Percentiles rank a stretch among this genome's conserved stretches.
These are phyloP conservation scores for Zygnema circumcarinatum DNA, from an alignment of 139 green algal genomes.

Conservation along the genomic window DNA sequence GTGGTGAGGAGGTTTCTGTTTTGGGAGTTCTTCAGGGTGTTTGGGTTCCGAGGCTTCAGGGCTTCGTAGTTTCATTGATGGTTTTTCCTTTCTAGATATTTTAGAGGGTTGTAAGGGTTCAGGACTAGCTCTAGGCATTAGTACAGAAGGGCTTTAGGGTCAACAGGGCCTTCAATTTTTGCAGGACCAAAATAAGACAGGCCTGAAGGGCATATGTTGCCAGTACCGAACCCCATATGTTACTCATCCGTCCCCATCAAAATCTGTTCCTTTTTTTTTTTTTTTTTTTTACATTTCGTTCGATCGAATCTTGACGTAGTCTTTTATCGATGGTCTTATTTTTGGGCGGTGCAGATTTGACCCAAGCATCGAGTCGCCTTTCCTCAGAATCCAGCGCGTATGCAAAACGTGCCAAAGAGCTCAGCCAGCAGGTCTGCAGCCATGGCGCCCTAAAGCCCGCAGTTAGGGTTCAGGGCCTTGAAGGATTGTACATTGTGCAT, in stretches of 20 bases:
- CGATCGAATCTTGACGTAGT: not conserved
- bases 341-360: slow-evolving; percentile 80
- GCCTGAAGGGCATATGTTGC: too few relatives aligned
- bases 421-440: slow-evolving; percentile 76
- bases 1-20: not conserved
- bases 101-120: too few relatives aligned
- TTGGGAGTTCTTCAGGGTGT: too few relatives aligned
- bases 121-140: too few relatives aligned
- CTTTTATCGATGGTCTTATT: not conserved
- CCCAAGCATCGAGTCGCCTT: slow-evolving; percentile 81
- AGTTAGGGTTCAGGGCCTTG: too few relatives aligned
- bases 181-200: too few relatives aligned
- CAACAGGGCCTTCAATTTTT: too few relatives aligned
- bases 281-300: too few relatives aligned
- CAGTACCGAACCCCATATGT: too few relatives aligned
- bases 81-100: not conserved
- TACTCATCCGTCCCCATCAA: too few relatives aligned
- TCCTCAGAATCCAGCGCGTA: slow-evolving; percentile 87
- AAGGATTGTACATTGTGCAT: not conserved
- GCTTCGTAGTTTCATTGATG: not conserved
- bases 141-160: too few relatives aligned
- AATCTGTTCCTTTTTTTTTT: too few relatives aligned
- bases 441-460: not conserved
- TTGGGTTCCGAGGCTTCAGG: not conserved
- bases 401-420: slow-evolving; percentile 79